These are phyloP conservation scores for Coprinellus micaceus DNA, from an alignment of 768 basidiomycete species.

Conservation along the genomic window DNA sequence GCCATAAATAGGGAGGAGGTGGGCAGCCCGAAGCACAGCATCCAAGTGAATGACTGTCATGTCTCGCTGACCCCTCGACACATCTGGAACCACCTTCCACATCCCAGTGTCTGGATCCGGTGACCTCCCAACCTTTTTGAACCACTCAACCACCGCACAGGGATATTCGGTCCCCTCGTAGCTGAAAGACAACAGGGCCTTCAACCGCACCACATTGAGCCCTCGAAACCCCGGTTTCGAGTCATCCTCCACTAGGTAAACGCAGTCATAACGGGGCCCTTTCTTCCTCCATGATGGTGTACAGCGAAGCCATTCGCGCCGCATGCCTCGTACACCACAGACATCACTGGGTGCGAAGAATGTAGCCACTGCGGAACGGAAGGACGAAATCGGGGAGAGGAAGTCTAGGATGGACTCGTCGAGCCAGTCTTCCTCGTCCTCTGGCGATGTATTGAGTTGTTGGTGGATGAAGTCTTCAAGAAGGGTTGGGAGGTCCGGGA, in stretches of 20 bases:
- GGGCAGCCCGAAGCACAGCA: constrained; percentile 26
- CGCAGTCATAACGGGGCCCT: not conserved
- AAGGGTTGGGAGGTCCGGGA: not conserved
- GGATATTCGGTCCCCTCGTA: constrained; percentile 13
- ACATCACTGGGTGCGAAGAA: constrained; percentile 1
- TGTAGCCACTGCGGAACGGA: not conserved
- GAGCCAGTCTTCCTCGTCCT: not conserved
- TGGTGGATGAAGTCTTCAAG: not conserved
- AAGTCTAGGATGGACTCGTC: not conserved
- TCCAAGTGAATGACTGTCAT: constrained; percentile 27
- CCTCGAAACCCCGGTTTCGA: constrained; percentile 19
- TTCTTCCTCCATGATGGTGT: not conserved
- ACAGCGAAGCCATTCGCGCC: not conserved
- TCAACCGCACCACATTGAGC: constrained; percentile 23
- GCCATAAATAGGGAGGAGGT: constrained; percentile 28
- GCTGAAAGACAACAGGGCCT: constrained; percentile 26
- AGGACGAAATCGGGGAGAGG: not conserved
- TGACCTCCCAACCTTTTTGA: constrained; percentile 13
- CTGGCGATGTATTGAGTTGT: not conserved
- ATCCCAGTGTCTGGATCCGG: constrained; percentile 28
- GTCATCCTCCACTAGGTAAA: not conserved
- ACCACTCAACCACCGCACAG: constrained; percentile 32
- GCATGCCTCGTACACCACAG: not conserved
- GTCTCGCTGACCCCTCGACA: constrained; percentile 10
- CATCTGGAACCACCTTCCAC: constrained; percentile 33